Conservation (phyloP, 176 grass and related monocot species). For the Dendrocalamus sinicus region DNA sequence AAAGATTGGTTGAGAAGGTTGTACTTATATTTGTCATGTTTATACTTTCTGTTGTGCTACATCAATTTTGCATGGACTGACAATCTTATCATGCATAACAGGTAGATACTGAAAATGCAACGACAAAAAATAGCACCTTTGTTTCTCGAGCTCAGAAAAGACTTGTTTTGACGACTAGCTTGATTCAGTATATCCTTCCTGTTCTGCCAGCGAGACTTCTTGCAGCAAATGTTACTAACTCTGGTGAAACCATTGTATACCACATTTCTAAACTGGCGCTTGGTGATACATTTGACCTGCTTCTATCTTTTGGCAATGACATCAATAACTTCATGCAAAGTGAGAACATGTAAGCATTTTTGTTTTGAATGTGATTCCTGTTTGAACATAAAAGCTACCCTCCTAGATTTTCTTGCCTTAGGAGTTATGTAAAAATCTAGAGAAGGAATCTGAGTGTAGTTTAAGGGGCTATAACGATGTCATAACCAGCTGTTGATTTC, state of each 20-base stretch:
- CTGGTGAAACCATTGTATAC: conserved; percentile 43
- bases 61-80: conserved; percentile 39
- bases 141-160: conserved; percentile 40
- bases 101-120: conserved; percentile 41
- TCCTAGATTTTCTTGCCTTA: not conserved
- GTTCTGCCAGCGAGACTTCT: conserved; percentile 45
- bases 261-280: conserved; percentile 45
- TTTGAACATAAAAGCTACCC: not conserved
- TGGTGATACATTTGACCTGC: conserved; percentile 5
- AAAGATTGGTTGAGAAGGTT: conserved; percentile 55
- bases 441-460: conserved; percentile 1
- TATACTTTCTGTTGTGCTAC: conserved; percentile 11
- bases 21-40: not conserved
- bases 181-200: conserved; percentile 57
- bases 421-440: conserved; percentile 27
- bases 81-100: conserved; percentile 45
- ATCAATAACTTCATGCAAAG: not conserved
- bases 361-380: not conserved
- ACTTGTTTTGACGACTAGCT: conserved; percentile 46
- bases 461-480: not conserved
- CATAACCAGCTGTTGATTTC: conserved; percentile 25
- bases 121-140: not conserved
- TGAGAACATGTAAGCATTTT: conserved; percentile 39
- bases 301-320: conserved; percentile 28
- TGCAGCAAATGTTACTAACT: conserved; percentile 34